Evolutionary conservation across 306 rosid species (phyloP).

Genomic region (Lathyrus aphaca): DNA sequence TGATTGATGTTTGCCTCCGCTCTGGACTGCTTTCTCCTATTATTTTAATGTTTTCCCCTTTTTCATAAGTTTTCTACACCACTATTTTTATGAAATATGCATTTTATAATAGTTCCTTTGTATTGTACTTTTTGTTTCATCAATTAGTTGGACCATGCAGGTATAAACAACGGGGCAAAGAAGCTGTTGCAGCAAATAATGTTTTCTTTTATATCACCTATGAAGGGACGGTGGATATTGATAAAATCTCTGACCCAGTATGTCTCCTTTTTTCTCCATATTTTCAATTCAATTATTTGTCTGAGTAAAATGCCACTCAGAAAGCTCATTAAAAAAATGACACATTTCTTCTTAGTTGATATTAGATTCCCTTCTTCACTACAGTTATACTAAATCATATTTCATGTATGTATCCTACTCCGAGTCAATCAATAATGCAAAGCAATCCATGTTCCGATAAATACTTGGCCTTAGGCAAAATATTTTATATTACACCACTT

Average conservation of each 20-base stretch:
- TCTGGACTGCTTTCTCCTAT: constrained; percentile 16
- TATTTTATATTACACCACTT: constrained; percentile 3
- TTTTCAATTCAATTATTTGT: constrained; percentile 32
- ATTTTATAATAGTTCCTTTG: constrained; percentile 33
- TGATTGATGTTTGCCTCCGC: neutral
- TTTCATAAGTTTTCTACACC: constrained; percentile 37
- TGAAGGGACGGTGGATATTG: constrained; percentile 98
- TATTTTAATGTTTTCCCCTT: constrained; percentile 13
- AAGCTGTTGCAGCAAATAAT: constrained; percentile 88
- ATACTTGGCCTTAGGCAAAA: neutral
- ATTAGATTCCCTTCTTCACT: constrained; percentile 5
- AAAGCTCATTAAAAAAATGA: constrained; percentile 1
- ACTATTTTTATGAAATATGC: constrained; percentile 25
- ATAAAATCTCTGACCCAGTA: constrained; percentile 95
- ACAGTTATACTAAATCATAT: neutral
- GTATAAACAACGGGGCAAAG: constrained; percentile 96
- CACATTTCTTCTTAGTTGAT: constrained; percentile 2
- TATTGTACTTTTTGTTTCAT: constrained; percentile 31
- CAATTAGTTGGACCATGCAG: constrained; percentile 53
- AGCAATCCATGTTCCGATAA: constrained; percentile 5
- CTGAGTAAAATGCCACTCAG: constrained; percentile 18
- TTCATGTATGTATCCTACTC: neutral
- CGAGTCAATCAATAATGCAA: neutral
- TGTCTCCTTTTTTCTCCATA: constrained; percentile 48
- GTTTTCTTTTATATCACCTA: constrained; percentile 95